These are phyloP conservation scores for Mucor ambiguus DNA, from an alignment of 371 early-diverging fungal species.

Conservation along the genomic window DNA sequence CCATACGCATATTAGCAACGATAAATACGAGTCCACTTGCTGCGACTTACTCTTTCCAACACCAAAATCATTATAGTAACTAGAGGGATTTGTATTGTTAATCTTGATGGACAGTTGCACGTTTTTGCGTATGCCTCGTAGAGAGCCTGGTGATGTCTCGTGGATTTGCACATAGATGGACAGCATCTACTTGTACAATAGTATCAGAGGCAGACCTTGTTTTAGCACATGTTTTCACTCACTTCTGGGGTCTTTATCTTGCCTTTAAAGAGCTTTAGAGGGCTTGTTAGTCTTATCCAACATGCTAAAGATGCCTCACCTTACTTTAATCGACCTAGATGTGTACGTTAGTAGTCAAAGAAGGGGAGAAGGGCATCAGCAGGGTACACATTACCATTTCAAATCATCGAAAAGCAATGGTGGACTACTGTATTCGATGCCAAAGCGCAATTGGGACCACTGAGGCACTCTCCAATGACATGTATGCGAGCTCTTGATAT, in stretches of 20 bases:
- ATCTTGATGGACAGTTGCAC: slow-evolving; percentile 52
- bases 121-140: slow-evolving; percentile 47
- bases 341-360: neutral
- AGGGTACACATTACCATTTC: slow-evolving; percentile 18
- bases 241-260: slow-evolving; percentile 19
- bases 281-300: neutral
- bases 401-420: slow-evolving; percentile 22
- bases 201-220: neutral
- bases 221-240: neutral
- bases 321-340: slow-evolving; percentile 23
- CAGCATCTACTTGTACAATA: slow-evolving; percentile 31
- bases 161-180: slow-evolving; percentile 55
- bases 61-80: slow-evolving; percentile 49
- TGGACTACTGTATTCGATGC: slow-evolving; percentile 25
- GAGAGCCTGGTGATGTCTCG: slow-evolving; percentile 50
- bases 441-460: slow-evolving; percentile 22
- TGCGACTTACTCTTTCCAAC: slow-evolving; percentile 29
- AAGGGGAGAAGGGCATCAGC: too few relatives aligned
- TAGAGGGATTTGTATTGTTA: slow-evolving; percentile 51
- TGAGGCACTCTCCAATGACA: slow-evolving; percentile 28
- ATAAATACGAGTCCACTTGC: neutral
- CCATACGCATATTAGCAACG: neutral
- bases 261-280: slow-evolving; percentile 16
- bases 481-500: slow-evolving; percentile 20
- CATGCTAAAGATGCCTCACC: neutral